phyloP scores from a whole-genome alignment of 331 rosid genomes.

The Erythrophleum ivorense region DNA sequence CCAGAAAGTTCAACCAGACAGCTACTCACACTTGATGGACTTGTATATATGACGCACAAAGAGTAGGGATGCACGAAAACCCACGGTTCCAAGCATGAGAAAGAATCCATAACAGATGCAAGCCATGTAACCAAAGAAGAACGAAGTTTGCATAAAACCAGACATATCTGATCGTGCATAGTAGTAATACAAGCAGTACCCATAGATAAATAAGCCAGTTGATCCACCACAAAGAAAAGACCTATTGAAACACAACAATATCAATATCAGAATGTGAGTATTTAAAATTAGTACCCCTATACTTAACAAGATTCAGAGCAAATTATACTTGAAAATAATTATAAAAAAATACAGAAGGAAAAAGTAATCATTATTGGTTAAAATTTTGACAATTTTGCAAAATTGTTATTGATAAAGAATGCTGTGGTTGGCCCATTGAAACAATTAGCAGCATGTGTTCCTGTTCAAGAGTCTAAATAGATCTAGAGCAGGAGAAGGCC shows the following conservation, averaged over 20 bases:
- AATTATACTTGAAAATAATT: background rate
- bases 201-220: constrained; percentile 92
- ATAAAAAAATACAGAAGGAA: background rate
- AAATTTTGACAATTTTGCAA: background rate
- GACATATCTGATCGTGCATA: constrained; percentile 94
- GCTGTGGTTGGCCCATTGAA: constrained; percentile 9
- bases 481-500: background rate
- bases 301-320: constrained; percentile 6
- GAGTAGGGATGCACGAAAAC: constrained; percentile 89
- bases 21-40: constrained; percentile 96
- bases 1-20: constrained; percentile 39
- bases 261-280: constrained; percentile 24
- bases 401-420: background rate
- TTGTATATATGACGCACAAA: constrained; percentile 94
- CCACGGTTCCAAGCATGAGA: constrained; percentile 93
- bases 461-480: background rate
- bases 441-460: background rate
- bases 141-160: constrained; percentile 94
- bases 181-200: constrained; percentile 93
- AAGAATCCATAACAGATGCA: constrained; percentile 99
- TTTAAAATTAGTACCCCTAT: background rate
- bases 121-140: constrained; percentile 98
- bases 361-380: constrained; percentile 8
- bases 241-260: constrained; percentile 51
- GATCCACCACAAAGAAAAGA: constrained; percentile 97